These are phyloP conservation scores for Colletotrichum scovillei DNA, from an alignment of 2,329 filamentous ascomycete species.

Conservation along the genomic window DNA sequence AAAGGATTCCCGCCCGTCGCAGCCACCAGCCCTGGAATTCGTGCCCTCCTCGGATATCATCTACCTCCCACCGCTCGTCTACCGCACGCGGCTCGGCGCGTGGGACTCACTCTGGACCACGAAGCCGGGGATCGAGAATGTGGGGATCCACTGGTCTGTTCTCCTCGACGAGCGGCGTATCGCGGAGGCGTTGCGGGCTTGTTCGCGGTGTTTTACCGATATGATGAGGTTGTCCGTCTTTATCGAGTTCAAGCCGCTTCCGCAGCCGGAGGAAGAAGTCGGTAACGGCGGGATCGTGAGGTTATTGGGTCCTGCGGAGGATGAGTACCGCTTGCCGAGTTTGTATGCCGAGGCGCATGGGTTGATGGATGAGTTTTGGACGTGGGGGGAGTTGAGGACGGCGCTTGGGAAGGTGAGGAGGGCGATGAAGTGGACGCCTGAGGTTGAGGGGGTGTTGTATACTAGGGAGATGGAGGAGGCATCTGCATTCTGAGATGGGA, in stretches of 20 bases:
- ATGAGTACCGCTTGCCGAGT: conserved; percentile 22
- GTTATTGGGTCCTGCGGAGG: conserved; percentile 6
- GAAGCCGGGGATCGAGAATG: conserved; percentile 22
- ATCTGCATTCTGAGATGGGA: neutral
- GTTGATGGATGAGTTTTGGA: conserved; percentile 31
- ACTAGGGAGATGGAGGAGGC: conserved; percentile 17
- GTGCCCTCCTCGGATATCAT: conserved; percentile 13
- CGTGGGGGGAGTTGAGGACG: conserved; percentile 24
- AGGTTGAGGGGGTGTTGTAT: conserved; percentile 20
- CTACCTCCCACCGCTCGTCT: conserved; percentile 29
- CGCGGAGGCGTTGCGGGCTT: conserved; percentile 12
- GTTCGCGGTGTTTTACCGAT: conserved; percentile 14
- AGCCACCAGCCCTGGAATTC: neutral
- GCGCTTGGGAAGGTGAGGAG: conserved; percentile 20
- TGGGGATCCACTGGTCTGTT: conserved; percentile 29
- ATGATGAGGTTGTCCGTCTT: conserved; percentile 15
- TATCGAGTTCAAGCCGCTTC: conserved; percentile 26
- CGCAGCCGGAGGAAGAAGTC: conserved; percentile 16
- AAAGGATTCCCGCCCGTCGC: neutral
- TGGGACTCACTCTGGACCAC: conserved; percentile 31
- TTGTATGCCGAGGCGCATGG: conserved; percentile 17
- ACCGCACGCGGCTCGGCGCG: conserved; percentile 25
- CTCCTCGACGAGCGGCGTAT: conserved; percentile 29
- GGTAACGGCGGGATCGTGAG: neutral
- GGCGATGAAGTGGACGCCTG: neutral